Conservation (phyloP, 257 asterid species). For the Solanum etuberosum region DNA sequence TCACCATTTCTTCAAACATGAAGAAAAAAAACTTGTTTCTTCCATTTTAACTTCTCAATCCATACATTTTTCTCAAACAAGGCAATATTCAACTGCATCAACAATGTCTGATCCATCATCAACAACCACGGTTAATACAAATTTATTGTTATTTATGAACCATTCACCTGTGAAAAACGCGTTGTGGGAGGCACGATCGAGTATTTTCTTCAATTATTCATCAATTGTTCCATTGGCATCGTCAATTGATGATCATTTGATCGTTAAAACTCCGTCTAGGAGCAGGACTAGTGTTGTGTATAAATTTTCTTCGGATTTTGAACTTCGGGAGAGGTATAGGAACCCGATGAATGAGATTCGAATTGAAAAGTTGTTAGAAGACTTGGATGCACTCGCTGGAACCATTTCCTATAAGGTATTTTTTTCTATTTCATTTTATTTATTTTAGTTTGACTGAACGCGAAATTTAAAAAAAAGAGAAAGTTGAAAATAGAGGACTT, state of each 20-base stretch:
- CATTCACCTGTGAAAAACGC: conserved; percentile 89
- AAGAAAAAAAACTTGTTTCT: neutral
- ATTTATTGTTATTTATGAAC: conserved; percentile 67
- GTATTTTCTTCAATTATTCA: conserved; percentile 30
- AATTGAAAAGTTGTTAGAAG: conserved; percentile 79
- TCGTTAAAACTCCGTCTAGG: conserved; percentile 37
- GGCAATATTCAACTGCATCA: conserved; percentile 28
- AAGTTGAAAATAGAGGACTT: neutral
- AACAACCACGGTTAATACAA: conserved; percentile 28
- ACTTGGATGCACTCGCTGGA: conserved; percentile 90
- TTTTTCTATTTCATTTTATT: neutral
- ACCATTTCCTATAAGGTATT: conserved; percentile 74
- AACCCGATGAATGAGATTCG: conserved; percentile 79
- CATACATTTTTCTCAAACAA: conserved; percentile 8
- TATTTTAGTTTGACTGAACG: neutral
- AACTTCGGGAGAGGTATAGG: conserved; percentile 72
- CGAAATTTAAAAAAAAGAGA: neutral
- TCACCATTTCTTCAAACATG: neutral
- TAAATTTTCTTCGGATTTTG: conserved; percentile 52
- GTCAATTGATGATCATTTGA: conserved; percentile 27
- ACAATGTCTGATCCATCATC: conserved; percentile 4
- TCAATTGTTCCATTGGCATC: neutral
- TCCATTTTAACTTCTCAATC: neutral
- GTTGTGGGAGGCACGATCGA: conserved; percentile 79
- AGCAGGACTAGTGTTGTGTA: conserved; percentile 57